phyloP scores from a whole-genome alignment of 768 basidiomycete genomes.

The Rhizopogon vesiculosus region DNA sequence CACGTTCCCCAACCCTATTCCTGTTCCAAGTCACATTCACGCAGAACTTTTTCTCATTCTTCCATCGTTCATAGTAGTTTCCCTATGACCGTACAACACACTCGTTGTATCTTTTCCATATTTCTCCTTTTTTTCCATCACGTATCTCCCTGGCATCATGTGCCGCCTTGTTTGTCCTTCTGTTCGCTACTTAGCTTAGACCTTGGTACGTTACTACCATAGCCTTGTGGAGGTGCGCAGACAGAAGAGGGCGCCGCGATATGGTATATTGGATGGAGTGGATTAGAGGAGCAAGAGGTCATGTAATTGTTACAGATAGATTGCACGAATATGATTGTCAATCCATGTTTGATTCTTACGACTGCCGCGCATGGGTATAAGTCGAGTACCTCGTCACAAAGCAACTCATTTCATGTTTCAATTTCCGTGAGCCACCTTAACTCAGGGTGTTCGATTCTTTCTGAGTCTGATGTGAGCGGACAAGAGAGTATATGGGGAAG shows the following conservation, averaged over 20 bases:
- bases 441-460: no score
- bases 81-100: slow-evolving; percentile 16
- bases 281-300: slow-evolving; percentile 12
- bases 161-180: slow-evolving; percentile 58
- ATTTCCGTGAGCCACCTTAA: no score
- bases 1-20: slow-evolving; percentile 17
- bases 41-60: background rate
- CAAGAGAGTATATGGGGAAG: no score
- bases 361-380: no score
- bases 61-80: slow-evolving; percentile 15
- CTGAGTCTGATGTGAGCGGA: no score
- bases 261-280: slow-evolving; percentile 10
- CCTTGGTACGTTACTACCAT: slow-evolving; percentile 11
- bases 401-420: no score
- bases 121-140: slow-evolving; percentile 16
- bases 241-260: slow-evolving; percentile 71
- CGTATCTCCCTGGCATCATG: slow-evolving; percentile 20
- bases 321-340: background rate
- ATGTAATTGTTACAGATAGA: slow-evolving; percentile 1
- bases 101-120: slow-evolving; percentile 11
- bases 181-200: slow-evolving; percentile 50
- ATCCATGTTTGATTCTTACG: no score
- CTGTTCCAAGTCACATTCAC: slow-evolving; percentile 17
- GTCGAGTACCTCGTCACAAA: no score
- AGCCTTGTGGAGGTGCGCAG: slow-evolving; percentile 50